Conservation (phyloP, 352 stramenopile genomes). For the Phytophthora citricola region DNA sequence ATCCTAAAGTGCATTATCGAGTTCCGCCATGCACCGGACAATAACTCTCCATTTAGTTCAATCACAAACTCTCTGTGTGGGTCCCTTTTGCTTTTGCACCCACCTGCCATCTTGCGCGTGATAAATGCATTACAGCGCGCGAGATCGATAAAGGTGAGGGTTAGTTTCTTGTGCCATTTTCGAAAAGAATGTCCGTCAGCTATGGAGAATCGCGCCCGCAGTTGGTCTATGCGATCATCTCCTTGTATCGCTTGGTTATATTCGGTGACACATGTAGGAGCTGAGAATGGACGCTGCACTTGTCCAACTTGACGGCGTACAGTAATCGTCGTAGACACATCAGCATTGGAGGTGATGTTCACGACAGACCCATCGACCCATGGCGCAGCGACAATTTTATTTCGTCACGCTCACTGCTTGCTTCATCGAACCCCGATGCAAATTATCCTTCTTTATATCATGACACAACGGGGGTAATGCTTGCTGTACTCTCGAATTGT, state of each 20-base stretch:
- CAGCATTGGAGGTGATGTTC: neutral
- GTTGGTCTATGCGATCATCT: neutral
- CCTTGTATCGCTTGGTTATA: neutral
- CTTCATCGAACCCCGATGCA: neutral
- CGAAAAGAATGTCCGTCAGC: neutral
- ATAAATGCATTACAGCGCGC: constrained; percentile 8
- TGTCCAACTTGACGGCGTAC: neutral
- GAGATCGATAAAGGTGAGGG: neutral
- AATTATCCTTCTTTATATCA: constrained; percentile 7
- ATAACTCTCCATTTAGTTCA: neutral
- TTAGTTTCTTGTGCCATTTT: neutral
- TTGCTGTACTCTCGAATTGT: constrained; percentile 3
- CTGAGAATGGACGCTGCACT: neutral
- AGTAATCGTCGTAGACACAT: neutral
- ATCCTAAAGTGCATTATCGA: neutral
- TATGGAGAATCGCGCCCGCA: neutral
- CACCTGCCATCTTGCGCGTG: neutral
- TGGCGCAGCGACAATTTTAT: neutral
- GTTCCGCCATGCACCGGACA: neutral
- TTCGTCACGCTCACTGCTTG: neutral
- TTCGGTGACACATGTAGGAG: neutral
- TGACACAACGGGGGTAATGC: neutral
- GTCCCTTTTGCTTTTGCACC: neutral
- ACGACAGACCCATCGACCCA: neutral
- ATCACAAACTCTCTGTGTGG: constrained; percentile 4